A percentile compares a stretch with the other conserved stretches of the same genome.
phyloP scores from a whole-genome alignment of 2,329 filamentous ascomycete species.

The Aquanectria penicillioides region DNA sequence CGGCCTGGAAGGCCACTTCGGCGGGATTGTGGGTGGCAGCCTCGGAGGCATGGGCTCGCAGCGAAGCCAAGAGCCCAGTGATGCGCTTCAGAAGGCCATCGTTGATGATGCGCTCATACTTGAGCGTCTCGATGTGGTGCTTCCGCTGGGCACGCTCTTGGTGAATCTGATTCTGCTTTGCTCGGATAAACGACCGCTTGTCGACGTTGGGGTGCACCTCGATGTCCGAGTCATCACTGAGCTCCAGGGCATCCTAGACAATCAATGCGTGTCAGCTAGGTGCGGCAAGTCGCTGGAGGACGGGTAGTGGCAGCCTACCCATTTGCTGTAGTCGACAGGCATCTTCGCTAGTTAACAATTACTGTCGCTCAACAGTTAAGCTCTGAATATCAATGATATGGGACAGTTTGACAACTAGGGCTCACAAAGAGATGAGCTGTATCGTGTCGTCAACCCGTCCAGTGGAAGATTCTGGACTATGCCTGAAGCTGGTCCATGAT shows the following conservation, averaged over 20 bases:
- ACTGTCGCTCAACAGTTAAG: neutral
- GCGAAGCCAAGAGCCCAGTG: constrained; percentile 76
- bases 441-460: neutral
- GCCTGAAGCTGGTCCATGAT: constrained; percentile 37
- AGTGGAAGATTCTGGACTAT: constrained; percentile 42
- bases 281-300: neutral
- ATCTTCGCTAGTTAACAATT: constrained; percentile 44
- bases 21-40: constrained; percentile 74
- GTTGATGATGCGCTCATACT: constrained; percentile 94
- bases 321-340: constrained; percentile 74
- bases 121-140: constrained; percentile 88
- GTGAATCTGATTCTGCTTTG: constrained; percentile 98
- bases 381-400: neutral
- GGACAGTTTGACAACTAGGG: neutral
- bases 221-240: constrained; percentile 97
- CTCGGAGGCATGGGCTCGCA: constrained; percentile 78
- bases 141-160: constrained; percentile 86
- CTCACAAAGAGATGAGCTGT: neutral
- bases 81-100: constrained; percentile 89
- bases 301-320: constrained; percentile 57
- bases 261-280: constrained; percentile 21
- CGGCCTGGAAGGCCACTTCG: constrained; percentile 86
- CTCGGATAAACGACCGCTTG: constrained; percentile 97
- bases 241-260: constrained; percentile 83
- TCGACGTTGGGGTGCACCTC: constrained; percentile 99